Percentiles rank a stretch among this genome's conserved stretches.
Conservation (phyloP, 23 red algal genomes). For the Gracilaria domingensis region DNA sequence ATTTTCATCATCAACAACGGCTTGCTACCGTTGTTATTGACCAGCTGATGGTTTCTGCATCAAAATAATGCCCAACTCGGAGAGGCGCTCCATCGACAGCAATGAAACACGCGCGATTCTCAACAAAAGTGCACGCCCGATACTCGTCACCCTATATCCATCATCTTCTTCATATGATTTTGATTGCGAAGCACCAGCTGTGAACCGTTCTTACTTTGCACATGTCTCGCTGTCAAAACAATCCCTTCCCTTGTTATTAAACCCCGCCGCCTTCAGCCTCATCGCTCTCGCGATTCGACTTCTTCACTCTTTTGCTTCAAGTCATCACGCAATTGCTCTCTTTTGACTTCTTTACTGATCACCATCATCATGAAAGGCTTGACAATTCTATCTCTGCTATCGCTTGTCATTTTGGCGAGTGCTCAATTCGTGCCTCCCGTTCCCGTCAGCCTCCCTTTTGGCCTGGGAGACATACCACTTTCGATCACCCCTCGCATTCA, state of each 20-base stretch:
- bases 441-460: conserved; percentile 15
- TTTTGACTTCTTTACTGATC: background rate
- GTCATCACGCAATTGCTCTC: background rate
- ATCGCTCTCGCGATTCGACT: background rate
- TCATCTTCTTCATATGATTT: background rate
- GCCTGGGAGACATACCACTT: background rate
- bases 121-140: background rate
- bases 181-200: background rate
- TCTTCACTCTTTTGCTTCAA: background rate
- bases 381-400: background rate
- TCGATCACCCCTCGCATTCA: background rate
- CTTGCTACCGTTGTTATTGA: background rate
- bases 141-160: background rate
- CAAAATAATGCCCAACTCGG: no score
- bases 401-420: background rate
- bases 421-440: background rate
- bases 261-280: background rate
- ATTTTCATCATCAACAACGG: background rate
- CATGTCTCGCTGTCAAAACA: background rate
- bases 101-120: background rate
- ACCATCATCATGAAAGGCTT: conserved; percentile 14
- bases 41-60: no score
- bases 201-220: background rate
- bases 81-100: background rate
- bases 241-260: background rate